Conservation (phyloP, 169 alveolate species). For the Plasmodium yoelii region DNA sequence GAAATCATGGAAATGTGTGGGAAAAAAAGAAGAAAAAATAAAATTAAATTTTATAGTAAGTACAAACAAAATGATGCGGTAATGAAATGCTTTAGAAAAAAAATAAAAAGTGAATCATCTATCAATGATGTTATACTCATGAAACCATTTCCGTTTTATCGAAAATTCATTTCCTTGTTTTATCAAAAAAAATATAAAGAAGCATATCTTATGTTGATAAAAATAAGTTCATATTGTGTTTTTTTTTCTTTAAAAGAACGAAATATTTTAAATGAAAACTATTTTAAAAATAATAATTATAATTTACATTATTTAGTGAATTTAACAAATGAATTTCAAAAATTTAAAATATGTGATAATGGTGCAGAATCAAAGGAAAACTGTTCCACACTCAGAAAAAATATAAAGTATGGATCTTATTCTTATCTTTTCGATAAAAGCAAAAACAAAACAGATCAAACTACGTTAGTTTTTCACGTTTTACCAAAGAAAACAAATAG, state of each 20-base stretch:
- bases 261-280: slow-evolving; percentile 18
- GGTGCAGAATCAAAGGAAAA: no score
- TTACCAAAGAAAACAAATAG: background rate
- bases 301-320: background rate
- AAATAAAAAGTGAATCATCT: background rate
- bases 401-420: no score
- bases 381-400: no score
- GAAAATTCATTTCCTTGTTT: slow-evolving; percentile 16
- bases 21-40: no score
- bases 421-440: no score
- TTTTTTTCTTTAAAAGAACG: slow-evolving; percentile 27
- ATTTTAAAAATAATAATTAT: background rate
- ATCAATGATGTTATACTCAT: background rate
- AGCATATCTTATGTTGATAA: slow-evolving; percentile 17
- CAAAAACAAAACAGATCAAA: no score
- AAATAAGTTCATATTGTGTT: background rate
- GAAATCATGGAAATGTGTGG: no score
- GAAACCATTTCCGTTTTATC: slow-evolving; percentile 23
- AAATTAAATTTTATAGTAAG: no score
- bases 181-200: slow-evolving; percentile 50
- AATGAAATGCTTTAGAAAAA: background rate
- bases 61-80: no score
- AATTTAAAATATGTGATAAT: background rate
- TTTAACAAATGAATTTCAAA: background rate
- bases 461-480: background rate